Percentiles rank a stretch among this genome's conserved stretches.
Evolutionary conservation across 805 yeast genomes (phyloP).

Genomic region (Wickerhamiella dianesei): DNA sequence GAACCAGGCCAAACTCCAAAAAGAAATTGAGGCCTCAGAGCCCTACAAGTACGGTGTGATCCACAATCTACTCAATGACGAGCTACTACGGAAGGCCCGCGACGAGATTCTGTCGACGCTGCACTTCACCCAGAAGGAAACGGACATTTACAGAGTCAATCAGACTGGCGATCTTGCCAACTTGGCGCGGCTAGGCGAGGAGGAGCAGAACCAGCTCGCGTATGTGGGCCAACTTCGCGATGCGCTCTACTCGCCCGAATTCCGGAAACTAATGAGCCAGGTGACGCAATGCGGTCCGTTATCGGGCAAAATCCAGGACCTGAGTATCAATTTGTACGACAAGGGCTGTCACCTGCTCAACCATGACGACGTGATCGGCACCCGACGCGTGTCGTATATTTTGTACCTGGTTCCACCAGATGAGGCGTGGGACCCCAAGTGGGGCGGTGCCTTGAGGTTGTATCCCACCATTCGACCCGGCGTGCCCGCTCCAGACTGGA

Average conservation of each 20-base stretch:
- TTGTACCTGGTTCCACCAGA: conserved; percentile 89
- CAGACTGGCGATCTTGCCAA: conserved; percentile 88
- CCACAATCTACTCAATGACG: conserved; percentile 57
- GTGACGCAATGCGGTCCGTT: conserved; percentile 81
- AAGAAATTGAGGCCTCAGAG: conserved; percentile 37
- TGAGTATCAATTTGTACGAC: conserved; percentile 80
- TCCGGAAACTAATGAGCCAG: conserved; percentile 60
- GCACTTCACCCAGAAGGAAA: conserved; percentile 88
- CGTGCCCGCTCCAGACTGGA: conserved; percentile 71
- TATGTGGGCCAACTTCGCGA: conserved; percentile 66
- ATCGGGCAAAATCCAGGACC: conserved; percentile 83
- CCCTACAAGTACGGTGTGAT: conserved; percentile 92
- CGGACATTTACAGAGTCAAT: conserved; percentile 83
- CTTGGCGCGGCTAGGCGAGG: conserved; percentile 67
- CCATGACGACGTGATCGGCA: conserved; percentile 96
- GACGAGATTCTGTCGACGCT: conserved; percentile 71
- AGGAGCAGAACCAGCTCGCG: conserved; percentile 61
- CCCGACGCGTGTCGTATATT: conserved; percentile 84
- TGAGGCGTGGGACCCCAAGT: conserved; percentile 72
- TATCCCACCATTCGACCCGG: conserved; percentile 80
- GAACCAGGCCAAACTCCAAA: conserved; percentile 8
- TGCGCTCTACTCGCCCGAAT: conserved; percentile 75
- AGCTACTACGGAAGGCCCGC: conserved; percentile 63
- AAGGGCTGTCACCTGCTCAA: conserved; percentile 88
- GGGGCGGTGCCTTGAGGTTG: conserved; percentile 85